Conservation (phyloP, 192 early-diverging fungal species). For the Spinellus fusiger region DNA sequence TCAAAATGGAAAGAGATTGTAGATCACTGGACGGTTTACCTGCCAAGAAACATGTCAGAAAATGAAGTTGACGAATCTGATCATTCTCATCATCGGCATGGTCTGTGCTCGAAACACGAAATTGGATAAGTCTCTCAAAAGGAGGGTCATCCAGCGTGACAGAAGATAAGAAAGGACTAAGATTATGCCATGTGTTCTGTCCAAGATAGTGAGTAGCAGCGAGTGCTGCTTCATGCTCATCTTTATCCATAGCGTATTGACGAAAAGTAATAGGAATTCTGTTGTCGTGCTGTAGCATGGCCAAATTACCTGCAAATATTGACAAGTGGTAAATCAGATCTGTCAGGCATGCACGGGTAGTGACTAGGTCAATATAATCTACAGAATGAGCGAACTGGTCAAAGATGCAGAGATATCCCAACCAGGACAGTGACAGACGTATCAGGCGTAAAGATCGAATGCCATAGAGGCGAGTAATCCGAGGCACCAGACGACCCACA, state of each 20-base stretch:
- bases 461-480: slow-evolving; percentile 20
- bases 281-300: slow-evolving; percentile 17
- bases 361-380: slow-evolving; percentile 15
- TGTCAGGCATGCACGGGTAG: neutral
- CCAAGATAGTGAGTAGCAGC: slow-evolving; percentile 4
- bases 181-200: slow-evolving; percentile 6
- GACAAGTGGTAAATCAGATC: slow-evolving; percentile 14
- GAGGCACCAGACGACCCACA: slow-evolving; percentile 16
- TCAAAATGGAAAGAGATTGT: neutral
- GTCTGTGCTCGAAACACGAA: neutral
- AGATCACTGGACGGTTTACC: neutral
- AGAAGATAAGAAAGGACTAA: neutral
- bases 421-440: slow-evolving; percentile 14
- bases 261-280: slow-evolving; percentile 23
- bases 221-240: neutral
- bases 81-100: neutral
- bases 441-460: slow-evolving; percentile 16
- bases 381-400: slow-evolving; percentile 27
- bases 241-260: slow-evolving; percentile 15
- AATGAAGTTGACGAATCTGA: slow-evolving; percentile 1
- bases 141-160: slow-evolving; percentile 17
- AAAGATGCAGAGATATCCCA: slow-evolving; percentile 21
- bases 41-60: slow-evolving; percentile 5
- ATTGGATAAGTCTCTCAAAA: slow-evolving; percentile 4
- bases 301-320: slow-evolving; percentile 25